These are phyloP conservation scores for Penicillium sp. DNA, from an alignment of 2,329 filamentous ascomycete species.

Conservation along the genomic window DNA sequence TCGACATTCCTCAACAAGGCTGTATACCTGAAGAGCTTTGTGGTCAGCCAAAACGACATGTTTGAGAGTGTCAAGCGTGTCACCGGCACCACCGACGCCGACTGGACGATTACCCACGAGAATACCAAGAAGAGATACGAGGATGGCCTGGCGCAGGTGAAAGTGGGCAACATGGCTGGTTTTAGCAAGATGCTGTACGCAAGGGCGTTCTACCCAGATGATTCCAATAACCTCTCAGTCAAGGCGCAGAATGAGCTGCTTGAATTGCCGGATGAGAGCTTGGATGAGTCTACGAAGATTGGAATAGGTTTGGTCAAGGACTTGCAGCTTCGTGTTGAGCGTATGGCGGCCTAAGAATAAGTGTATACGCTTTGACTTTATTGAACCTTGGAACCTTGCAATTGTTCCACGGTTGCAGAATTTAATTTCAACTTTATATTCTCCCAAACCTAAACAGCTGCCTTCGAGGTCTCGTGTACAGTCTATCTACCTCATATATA, in stretches of 20 bases:
- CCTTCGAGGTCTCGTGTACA: no score
- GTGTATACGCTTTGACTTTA: no score
- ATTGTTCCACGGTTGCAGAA: no score
- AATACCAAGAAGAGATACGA: constrained; percentile 48
- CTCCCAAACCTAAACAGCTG: no score
- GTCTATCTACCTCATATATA: no score
- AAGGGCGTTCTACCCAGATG: constrained; percentile 51
- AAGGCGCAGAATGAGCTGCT: constrained; percentile 55
- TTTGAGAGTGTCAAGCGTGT: constrained; percentile 61
- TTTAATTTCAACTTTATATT: no score
- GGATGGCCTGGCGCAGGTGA: constrained; percentile 48
- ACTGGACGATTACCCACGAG: constrained; percentile 61
- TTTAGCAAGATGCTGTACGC: constrained; percentile 57
- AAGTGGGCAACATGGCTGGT: constrained; percentile 45
- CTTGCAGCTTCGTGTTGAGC: constrained; percentile 25
- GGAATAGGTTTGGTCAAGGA: constrained; percentile 49
- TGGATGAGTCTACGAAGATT: constrained; percentile 57
- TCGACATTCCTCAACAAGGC: constrained; percentile 49
- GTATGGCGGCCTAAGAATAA: constrained; percentile 22
- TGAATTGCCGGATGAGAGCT: constrained; percentile 58
- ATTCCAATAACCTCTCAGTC: constrained; percentile 43
- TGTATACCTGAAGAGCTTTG: constrained; percentile 59
- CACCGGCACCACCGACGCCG: constrained; percentile 55
- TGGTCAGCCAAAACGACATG: constrained; percentile 64
- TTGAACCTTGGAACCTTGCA: no score